Evolutionary conservation across 768 basidiomycete species (phyloP), one percentile per base, ranked within the genome.

Genomic region (Rossbeevera mucosa): DNA sequence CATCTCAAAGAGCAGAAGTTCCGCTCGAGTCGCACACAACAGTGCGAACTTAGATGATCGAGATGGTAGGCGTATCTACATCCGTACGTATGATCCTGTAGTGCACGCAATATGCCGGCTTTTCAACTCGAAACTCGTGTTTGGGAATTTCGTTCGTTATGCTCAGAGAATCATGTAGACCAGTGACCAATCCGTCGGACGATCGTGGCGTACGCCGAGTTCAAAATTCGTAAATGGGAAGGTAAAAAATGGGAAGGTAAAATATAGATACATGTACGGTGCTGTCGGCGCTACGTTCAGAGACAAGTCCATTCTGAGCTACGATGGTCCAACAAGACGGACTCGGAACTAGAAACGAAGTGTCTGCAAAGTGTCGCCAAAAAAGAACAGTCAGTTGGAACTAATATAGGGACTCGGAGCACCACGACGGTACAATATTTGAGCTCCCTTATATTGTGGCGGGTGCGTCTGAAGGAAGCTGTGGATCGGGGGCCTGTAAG

Each of bases 401-500:
- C n/a, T 16, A 36, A 2, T 9, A 36, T n/a, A 36, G 33, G n/a
- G 33, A 16, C n/a, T n/a, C n/a, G n/a, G 31, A 33, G 31, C 31
- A 31, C 31, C 31, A 31, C 7, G 16, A 31, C 3, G 16, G 4
- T 7, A 33, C 31, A 33, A 33, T n/a, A n/a, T n/a, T n/a, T n/a
- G n/a, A n/a, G n/a, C 28, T 13, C 2, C 25, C 47, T 49, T 52
- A 57, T 26, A 51, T 50, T 7, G 40, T 41, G 20, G 44, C 44
- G 24, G 51, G 52, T 16, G 56, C 41, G 20, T 42, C 43, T 3
- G 55, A 49, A 6, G 54, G 44, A 13, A 24, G 21, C 16, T 44
- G 22, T 22, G 58, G 52, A 18, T 41, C 53, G 14, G 41, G 16
- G 18, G 50, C 50, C 57, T 59, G 38, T 4, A 21, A 33, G 28